A percentile compares a stretch with the other conserved stretches of the same genome.
Conservation (phyloP, 2,329 filamentous ascomycete species). For the Cladophialophora exuberans region DNA sequence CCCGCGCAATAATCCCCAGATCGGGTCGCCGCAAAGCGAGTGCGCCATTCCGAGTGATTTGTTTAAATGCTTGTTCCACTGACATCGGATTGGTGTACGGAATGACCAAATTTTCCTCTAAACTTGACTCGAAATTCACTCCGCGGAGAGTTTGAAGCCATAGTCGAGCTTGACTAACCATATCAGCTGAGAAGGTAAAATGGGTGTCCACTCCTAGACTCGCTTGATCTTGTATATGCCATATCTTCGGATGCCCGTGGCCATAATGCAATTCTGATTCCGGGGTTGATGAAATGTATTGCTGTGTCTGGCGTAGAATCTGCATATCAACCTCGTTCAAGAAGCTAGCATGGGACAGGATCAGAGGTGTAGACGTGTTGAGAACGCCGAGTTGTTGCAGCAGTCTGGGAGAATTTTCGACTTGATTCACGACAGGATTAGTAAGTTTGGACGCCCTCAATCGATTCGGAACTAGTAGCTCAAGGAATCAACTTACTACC, state of each 20-base stretch:
- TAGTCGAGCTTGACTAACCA: constrained; percentile 57
- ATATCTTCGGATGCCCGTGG: constrained; percentile 51
- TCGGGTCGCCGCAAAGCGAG: constrained; percentile 56
- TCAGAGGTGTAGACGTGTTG: neutral
- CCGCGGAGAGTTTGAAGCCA: constrained; percentile 55
- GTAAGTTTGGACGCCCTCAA: too few species aligned
- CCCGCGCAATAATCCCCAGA: constrained; percentile 53
- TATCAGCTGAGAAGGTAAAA: constrained; percentile 56
- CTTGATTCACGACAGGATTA: neutral
- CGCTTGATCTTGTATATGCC: constrained; percentile 55
- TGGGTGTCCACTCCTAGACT: constrained; percentile 60
- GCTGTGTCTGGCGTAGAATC: constrained; percentile 54
- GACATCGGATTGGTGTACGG: constrained; percentile 57
- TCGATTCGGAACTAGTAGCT: too few species aligned
- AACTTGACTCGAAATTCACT: constrained; percentile 18
- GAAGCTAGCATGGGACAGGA: constrained; percentile 11
- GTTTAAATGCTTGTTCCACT: constrained; percentile 58
- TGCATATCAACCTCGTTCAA: constrained; percentile 36
- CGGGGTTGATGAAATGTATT: constrained; percentile 61
- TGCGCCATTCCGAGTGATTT: constrained; percentile 58
- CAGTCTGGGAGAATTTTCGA: neutral
- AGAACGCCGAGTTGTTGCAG: neutral
- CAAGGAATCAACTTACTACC: neutral
- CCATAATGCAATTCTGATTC: constrained; percentile 65
- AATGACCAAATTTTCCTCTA: constrained; percentile 36